A percentile compares a stretch with the other conserved stretches of the same genome.
These are phyloP conservation scores for Marchantia polymorpha DNA, from an alignment of 225 moss, liverwort and hornwort genomes.

Conservation along the genomic window DNA sequence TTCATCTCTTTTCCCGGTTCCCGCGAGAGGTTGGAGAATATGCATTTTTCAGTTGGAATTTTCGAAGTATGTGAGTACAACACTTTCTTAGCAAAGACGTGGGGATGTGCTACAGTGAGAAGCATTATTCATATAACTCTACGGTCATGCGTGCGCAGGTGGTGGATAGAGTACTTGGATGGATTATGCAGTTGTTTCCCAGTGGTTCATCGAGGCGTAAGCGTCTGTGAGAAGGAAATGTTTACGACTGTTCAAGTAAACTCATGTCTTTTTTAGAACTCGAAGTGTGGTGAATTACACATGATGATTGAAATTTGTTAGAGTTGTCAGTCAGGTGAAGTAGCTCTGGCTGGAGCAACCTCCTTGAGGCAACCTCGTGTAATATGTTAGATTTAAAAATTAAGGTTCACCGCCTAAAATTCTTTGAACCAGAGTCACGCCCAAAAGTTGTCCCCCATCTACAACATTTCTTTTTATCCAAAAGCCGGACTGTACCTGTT, in stretches of 20 bases:
- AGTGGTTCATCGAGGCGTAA: conserved; percentile 78
- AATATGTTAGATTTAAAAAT: conserved; percentile 32
- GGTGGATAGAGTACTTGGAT: conserved; percentile 87
- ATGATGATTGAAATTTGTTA: conserved; percentile 21
- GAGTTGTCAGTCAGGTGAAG: conserved; percentile 18
- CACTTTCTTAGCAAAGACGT: neutral
- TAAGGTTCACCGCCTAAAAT: conserved; percentile 26
- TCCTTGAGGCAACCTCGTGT: conserved; percentile 25
- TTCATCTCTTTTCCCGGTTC: neutral
- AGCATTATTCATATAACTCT: neutral
- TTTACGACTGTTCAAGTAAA: neutral
- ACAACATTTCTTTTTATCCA: neutral
- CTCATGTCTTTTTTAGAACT: neutral
- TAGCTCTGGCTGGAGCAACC: conserved; percentile 2
- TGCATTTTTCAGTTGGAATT: neutral
- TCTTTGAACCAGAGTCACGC: conserved; percentile 28
- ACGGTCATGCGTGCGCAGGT: conserved; percentile 30
- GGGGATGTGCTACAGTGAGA: neutral
- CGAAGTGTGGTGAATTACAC: conserved; percentile 4
- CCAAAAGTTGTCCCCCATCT: conserved; percentile 1
- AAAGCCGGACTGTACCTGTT: conserved; percentile 8
- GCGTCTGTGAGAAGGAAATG: conserved; percentile 35
- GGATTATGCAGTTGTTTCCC: conserved; percentile 96
- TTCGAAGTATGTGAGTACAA: neutral
- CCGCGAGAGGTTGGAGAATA: neutral